Base-by-base conservation (phyloP, 2,329 filamentous ascomycete species). In the Knufia fluminis region DNA sequence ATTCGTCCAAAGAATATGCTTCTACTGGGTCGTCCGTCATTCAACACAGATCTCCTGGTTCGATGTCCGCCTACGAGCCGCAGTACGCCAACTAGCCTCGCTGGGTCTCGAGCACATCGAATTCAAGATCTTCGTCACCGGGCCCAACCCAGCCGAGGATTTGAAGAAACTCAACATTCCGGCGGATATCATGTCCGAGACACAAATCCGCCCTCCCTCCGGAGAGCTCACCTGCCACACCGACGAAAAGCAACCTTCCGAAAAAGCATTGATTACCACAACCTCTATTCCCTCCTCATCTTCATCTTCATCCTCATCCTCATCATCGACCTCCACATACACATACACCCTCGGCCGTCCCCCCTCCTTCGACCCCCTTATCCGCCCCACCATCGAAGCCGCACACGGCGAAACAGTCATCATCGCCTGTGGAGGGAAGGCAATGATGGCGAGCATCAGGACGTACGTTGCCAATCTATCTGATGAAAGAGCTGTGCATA, bases 401-500 rank as follows among this genome's bases (percentile, higher is more conserved):
- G 79, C 80, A 0, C 61, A 71, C 10, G 80, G 81, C 2, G 80
- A 85, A 63, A 80, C 73, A 26, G 79, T 75, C 0, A 76, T 84
- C 0, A 73, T 82, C 1, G 79, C 78, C 0, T 84, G 81, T 58
- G 80, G 80, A 12, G 78, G 78, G 0, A 61, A 64, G 1, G 73
- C 75, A 0, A 60, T 83, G 41, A 72, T 75, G 2, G 69, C 73
- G n/a, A 71, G 76, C 53, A 74, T 79, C 3, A 71, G 79, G 50
- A 71, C 68, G 12, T 72, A 68, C 49, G 77, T 78, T 1, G 77
- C 77, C 2, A 68, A 60, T 7, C 57, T 83, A 36, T 80, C 77
- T 55, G 79, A 85, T 61, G 80, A 84, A 62, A 68, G 80, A 24
- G 80, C 78, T 2, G 78, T 83, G 38, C 79, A 83, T 57, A 83